A percentile compares a stretch with the other conserved stretches of the same genome.
These are phyloP conservation scores for Dimargaris cristalligena DNA, from an alignment of 192 early-diverging fungal species.

Conservation along the genomic window DNA sequence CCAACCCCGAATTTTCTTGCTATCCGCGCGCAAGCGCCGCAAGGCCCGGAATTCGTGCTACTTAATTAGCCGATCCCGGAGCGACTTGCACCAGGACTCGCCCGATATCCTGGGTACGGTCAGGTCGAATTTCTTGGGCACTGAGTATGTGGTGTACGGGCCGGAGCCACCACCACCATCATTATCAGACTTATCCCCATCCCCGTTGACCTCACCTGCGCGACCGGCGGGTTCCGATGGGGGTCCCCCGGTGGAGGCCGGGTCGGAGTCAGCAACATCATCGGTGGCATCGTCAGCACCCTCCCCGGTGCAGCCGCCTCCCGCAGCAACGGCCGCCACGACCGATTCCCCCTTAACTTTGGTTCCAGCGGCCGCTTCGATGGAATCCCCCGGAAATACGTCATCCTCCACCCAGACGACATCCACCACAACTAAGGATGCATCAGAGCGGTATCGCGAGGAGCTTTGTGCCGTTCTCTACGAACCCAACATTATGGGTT, in stretches of 20 bases:
- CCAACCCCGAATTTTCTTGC: neutral
- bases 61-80: neutral
- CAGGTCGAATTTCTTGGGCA: constrained; percentile 68
- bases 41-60: neutral
- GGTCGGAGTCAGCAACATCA: neutral
- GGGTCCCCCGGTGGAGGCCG: constrained; percentile 8
- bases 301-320: neutral
- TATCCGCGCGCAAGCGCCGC: constrained; percentile 2
- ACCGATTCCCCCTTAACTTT: too few relatives aligned
- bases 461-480: constrained; percentile 66
- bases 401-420: constrained; percentile 7
- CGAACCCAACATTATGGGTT: constrained; percentile 73
- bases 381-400: too few relatives aligned
- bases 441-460: constrained; percentile 14
- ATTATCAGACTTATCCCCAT: neutral
- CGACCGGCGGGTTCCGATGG: neutral
- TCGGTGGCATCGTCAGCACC: neutral
- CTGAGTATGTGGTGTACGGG: constrained; percentile 60
- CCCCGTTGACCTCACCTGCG: neutral
- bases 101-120: constrained; percentile 15
- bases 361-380: too few relatives aligned
- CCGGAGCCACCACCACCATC: constrained; percentile 25
- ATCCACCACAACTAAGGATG: neutral
- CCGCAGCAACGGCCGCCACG: neutral
- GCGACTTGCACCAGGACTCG: neutral